Evolutionary conservation across 768 basidiomycete species (phyloP).

Genomic region (Termitomyces bulborhizus): DNA sequence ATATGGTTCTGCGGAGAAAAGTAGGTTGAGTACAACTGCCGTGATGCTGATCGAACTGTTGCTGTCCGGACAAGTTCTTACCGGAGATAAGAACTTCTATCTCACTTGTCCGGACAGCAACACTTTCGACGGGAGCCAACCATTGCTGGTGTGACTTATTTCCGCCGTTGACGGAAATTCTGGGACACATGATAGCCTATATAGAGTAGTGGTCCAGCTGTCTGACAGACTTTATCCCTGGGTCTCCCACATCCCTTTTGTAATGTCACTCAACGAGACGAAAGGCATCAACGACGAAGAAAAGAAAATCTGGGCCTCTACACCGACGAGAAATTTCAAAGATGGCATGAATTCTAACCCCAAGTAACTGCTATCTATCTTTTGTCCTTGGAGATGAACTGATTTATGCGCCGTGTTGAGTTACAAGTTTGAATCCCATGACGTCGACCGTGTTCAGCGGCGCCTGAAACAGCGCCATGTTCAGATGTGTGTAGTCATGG

Average conservation of each 20-base stretch:
- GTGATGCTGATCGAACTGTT: too few relatives aligned
- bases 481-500: slow-evolving; percentile 50
- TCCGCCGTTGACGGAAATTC: too few relatives aligned
- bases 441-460: slow-evolving; percentile 67
- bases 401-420: slow-evolving; percentile 11
- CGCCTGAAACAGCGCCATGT: slow-evolving; percentile 73
- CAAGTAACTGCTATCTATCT: background rate
- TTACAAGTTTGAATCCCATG: slow-evolving; percentile 50
- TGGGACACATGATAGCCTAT: background rate
- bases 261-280: background rate
- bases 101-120: too few relatives aligned
- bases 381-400: background rate
- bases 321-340: background rate
- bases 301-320: background rate
- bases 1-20: too few relatives aligned
- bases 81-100: too few relatives aligned
- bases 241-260: background rate
- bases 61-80: too few relatives aligned
- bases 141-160: too few relatives aligned
- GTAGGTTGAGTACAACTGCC: too few relatives aligned
- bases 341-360: background rate
- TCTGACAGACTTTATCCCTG: too few relatives aligned
- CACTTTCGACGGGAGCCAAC: too few relatives aligned
- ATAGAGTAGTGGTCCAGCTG: background rate
- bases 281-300: background rate